phyloP scores from a whole-genome alignment of 148 eudicot species.

The Amaranthus hypochondriacus region DNA sequence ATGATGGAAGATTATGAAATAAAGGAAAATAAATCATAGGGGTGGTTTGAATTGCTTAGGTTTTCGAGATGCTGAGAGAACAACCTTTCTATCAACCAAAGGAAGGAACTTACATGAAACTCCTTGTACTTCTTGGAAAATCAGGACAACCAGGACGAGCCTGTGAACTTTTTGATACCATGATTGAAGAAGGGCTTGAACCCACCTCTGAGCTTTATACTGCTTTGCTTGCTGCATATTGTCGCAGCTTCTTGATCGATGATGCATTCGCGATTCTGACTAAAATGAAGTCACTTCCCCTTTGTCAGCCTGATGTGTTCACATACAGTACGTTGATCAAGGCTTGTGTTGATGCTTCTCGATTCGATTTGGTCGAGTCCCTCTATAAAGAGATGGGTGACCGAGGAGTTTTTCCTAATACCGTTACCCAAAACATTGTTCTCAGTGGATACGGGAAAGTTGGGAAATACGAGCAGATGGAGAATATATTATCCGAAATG shows the following conservation, averaged over 20 bases:
- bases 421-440: conserved; percentile 88
- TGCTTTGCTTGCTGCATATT: conserved; percentile 74
- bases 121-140: conserved; percentile 81
- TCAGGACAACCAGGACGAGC: conserved; percentile 80
- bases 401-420: conserved; percentile 59
- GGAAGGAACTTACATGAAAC: conserved; percentile 93
- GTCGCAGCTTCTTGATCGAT: conserved; percentile 60
- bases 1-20: background rate
- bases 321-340: conserved; percentile 79
- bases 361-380: conserved; percentile 65
- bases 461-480: conserved; percentile 77
- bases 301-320: conserved; percentile 90
- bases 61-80: conserved; percentile 82
- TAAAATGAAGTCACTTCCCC: conserved; percentile 72
- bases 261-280: conserved; percentile 60
- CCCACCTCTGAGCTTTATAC: conserved; percentile 81
- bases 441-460: conserved; percentile 83
- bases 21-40: background rate
- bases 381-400: conserved; percentile 70
- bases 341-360: conserved; percentile 71
- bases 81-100: conserved; percentile 90
- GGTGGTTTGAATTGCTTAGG: conserved; percentile 36
- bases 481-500: conserved; percentile 70
- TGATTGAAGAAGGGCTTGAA: conserved; percentile 76
- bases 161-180: conserved; percentile 57